Evolutionary conservation across 2,329 filamentous ascomycete genomes (phyloP).

Genomic region (Monosporascus sp.): DNA sequence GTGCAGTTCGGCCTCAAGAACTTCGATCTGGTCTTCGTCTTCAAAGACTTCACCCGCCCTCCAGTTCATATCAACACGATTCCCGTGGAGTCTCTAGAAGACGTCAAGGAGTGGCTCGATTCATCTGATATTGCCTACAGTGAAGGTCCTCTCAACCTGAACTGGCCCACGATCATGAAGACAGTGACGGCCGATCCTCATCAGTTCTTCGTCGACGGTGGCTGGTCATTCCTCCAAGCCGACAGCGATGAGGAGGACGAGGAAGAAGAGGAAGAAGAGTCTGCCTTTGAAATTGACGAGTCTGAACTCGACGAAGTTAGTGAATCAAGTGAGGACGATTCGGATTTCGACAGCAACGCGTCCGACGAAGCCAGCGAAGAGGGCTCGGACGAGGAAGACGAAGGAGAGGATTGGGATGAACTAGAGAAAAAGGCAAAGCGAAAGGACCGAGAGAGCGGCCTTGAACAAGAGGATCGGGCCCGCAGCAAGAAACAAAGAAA

Average conservation of each 20-base stretch:
- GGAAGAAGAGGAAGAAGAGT: conserved; percentile 82
- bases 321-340: conserved; percentile 74
- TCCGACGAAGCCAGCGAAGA: conserved; percentile 78
- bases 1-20: conserved; percentile 97
- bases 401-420: conserved; percentile 90
- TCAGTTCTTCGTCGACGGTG: conserved; percentile 90
- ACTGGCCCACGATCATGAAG: conserved; percentile 99
- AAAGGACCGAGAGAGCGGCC: conserved; percentile 62
- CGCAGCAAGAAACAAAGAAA: conserved; percentile 62
- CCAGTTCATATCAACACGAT: conserved; percentile 97
- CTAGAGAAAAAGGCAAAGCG: conserved; percentile 87
- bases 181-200: conserved; percentile 92
- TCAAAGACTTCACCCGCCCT: conserved; percentile 91
- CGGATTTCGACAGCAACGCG: conserved; percentile 88
- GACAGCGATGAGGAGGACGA: conserved; percentile 84
- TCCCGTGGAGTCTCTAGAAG: conserved; percentile 88
- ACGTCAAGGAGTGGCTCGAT: conserved; percentile 97
- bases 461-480: conserved; percentile 74
- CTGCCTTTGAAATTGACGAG: conserved; percentile 85
- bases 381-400: conserved; percentile 63
- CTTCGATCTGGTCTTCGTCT: conserved; percentile 97
- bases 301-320: conserved; percentile 79
- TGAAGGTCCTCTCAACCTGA: conserved; percentile 93
- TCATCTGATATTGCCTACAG: conserved; percentile 90
- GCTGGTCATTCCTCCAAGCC: conserved; percentile 86